Conservation (phyloP, 768 basidiomycete species). For the Lactarius evosmus region DNA sequence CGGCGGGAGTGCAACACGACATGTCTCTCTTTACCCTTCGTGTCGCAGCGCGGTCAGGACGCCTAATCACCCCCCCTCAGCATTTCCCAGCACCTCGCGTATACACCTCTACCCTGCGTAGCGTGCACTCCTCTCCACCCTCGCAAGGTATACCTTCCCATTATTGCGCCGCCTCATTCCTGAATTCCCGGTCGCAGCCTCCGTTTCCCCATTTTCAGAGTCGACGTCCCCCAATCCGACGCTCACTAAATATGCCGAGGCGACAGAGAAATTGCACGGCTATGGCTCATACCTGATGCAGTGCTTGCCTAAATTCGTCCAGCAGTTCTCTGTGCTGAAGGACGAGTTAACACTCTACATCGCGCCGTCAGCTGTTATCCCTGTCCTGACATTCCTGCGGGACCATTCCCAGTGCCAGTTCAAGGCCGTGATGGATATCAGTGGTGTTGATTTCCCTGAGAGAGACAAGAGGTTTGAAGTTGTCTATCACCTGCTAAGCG, state of each 20-base stretch:
- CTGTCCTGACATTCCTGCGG: conserved; percentile 86
- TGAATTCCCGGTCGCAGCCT: conserved; percentile 40
- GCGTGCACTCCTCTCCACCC: conserved; percentile 33
- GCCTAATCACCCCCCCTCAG: conserved; percentile 42
- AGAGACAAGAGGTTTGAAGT: conserved; percentile 93
- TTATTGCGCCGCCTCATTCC: background rate
- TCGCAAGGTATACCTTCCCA: conserved; percentile 44
- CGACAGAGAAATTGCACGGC: conserved; percentile 77
- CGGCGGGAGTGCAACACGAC: conserved; percentile 2
- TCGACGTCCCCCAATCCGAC: conserved; percentile 87
- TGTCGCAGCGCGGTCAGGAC: conserved; percentile 43
- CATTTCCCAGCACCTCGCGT: conserved; percentile 39
- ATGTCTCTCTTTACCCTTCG: conserved; percentile 49
- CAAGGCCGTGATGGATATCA: conserved; percentile 90
- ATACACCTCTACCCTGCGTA: conserved; percentile 28
- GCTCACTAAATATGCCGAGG: conserved; percentile 62
- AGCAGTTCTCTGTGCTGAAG: conserved; percentile 96
- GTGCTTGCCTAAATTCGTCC: conserved; percentile 94
- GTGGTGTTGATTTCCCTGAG: conserved; percentile 93
- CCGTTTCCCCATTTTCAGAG: conserved; percentile 80
- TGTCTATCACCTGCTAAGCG: conserved; percentile 90
- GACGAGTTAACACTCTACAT: conserved; percentile 92
- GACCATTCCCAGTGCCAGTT: conserved; percentile 96
- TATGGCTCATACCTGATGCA: conserved; percentile 93
- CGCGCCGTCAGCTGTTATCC: conserved; percentile 75